These are phyloP conservation scores for Neonectria magnoliae DNA, from an alignment of 2,329 filamentous ascomycete species.

Conservation along the genomic window DNA sequence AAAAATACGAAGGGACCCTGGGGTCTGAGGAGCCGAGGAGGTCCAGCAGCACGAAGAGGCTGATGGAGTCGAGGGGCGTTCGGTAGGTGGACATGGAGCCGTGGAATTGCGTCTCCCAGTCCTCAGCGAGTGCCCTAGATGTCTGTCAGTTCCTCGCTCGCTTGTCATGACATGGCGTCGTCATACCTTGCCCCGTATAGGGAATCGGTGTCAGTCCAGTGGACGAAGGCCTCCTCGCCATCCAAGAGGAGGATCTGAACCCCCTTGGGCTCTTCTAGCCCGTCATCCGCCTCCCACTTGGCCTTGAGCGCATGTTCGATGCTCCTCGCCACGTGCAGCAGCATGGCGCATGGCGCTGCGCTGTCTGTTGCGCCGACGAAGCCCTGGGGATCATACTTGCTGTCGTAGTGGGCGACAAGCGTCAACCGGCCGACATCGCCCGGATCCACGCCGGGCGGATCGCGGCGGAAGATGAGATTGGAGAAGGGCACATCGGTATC, in stretches of 20 bases:
- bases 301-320: constrained; percentile 81
- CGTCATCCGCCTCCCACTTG: constrained; percentile 75
- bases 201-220: constrained; percentile 84
- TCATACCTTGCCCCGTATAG: constrained; percentile 84
- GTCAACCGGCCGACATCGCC: constrained; percentile 86
- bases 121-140: constrained; percentile 74
- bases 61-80: constrained; percentile 80
- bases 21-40: constrained; percentile 79
- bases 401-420: constrained; percentile 94
- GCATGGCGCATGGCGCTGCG: constrained; percentile 91
- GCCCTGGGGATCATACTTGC: constrained; percentile 79
- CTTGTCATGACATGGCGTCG: background rate
- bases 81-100: constrained; percentile 78
- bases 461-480: constrained; percentile 86
- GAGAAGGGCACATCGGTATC: constrained; percentile 79
- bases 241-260: constrained; percentile 92
- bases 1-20: constrained; percentile 84
- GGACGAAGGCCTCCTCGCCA: constrained; percentile 90
- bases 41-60: constrained; percentile 91
- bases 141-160: constrained; percentile 4
- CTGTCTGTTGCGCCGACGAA: constrained; percentile 96
- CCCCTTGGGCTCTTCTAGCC: constrained; percentile 79
- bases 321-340: constrained; percentile 84
- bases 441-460: constrained; percentile 80
- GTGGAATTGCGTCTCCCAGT: constrained; percentile 79